These are phyloP conservation scores for Candida sanyaensis DNA, from an alignment of 1,139 yeast species.

Conservation along the genomic window DNA sequence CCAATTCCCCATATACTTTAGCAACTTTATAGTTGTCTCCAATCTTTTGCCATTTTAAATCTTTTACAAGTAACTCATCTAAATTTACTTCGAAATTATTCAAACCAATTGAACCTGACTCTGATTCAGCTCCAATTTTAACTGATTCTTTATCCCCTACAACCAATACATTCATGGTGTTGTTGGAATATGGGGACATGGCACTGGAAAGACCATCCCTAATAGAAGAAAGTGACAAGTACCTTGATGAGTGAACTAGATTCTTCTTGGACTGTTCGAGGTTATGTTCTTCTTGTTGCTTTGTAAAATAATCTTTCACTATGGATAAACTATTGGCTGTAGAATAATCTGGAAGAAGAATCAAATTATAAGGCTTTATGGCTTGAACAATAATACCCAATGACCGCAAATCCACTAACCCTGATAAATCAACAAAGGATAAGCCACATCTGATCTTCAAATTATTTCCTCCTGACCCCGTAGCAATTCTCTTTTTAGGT, in stretches of 20 bases:
- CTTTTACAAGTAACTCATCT: constrained; percentile 63
- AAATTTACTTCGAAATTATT: constrained; percentile 73
- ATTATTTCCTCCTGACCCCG: constrained; percentile 26
- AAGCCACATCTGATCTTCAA: constrained; percentile 67
- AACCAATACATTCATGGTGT: constrained; percentile 31
- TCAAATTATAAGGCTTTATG: constrained; percentile 74
- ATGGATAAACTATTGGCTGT: constrained; percentile 26
- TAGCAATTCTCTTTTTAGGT: constrained; percentile 52
- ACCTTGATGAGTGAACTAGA: constrained; percentile 27
- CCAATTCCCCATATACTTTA: constrained; percentile 74
- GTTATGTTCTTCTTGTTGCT: constrained; percentile 33
- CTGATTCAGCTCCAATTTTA: constrained; percentile 52
- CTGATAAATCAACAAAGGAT: constrained; percentile 79
- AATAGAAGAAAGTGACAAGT: constrained; percentile 34
- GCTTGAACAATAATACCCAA: constrained; percentile 76
- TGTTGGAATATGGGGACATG: constrained; percentile 18
- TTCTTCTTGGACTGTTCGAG: constrained; percentile 25
- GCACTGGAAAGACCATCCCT: constrained; percentile 32
- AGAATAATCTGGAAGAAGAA: constrained; percentile 56
- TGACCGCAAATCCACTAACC: constrained; percentile 84
- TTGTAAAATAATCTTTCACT: constrained; percentile 31
- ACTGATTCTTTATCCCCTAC: constrained; percentile 44
- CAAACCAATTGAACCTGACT: constrained; percentile 34
- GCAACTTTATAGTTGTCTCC: constrained; percentile 83
- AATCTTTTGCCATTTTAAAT: constrained; percentile 80